A percentile compares a stretch with the other conserved stretches of the same genome.
Conservation (phyloP, 352 stramenopile species). For the Phytopythium litorale region DNA sequence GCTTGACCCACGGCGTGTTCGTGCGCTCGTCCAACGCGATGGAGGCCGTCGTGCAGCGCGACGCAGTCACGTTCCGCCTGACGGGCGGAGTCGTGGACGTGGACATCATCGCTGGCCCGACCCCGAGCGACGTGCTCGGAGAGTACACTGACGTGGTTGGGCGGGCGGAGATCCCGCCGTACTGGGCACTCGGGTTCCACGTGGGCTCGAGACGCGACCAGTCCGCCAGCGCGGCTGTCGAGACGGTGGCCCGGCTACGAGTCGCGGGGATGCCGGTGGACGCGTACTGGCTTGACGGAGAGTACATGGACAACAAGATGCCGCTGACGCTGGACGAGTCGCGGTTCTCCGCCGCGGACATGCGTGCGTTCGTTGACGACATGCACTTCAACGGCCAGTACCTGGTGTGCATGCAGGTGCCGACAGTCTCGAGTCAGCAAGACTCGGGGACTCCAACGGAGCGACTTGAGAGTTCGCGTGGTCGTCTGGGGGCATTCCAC, state of each 20-base stretch:
- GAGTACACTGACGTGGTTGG: conserved; percentile 81
- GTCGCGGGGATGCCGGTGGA: conserved; percentile 60
- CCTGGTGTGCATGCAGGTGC: conserved; percentile 64
- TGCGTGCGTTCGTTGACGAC: conserved; percentile 63
- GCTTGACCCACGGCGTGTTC: conserved; percentile 68
- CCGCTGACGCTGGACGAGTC: conserved; percentile 63
- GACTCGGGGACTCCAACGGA: not conserved
- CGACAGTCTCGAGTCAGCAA: conserved; percentile 29
- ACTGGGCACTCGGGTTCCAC: conserved; percentile 87
- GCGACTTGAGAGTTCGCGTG: not conserved
- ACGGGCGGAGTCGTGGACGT: conserved; percentile 83
- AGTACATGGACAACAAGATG: conserved; percentile 52
- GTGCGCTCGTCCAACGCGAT: conserved; percentile 84
- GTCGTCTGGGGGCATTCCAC: conserved; percentile 20
- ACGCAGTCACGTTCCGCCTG: conserved; percentile 71
- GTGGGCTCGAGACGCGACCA: conserved; percentile 36
- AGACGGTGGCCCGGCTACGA: conserved; percentile 33
- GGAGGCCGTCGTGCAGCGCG: conserved; percentile 66
- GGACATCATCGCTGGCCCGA: conserved; percentile 69
- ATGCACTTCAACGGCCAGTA: conserved; percentile 82
- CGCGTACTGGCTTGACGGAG: conserved; percentile 69
- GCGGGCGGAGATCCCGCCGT: conserved; percentile 69
- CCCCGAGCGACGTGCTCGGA: conserved; percentile 42
- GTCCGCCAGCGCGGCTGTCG: conserved; percentile 23
- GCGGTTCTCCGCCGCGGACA: conserved; percentile 35